These are phyloP conservation scores for Neohortaea acidophila DNA, from an alignment of 495 filamentous ascomycete species.

Conservation along the genomic window DNA sequence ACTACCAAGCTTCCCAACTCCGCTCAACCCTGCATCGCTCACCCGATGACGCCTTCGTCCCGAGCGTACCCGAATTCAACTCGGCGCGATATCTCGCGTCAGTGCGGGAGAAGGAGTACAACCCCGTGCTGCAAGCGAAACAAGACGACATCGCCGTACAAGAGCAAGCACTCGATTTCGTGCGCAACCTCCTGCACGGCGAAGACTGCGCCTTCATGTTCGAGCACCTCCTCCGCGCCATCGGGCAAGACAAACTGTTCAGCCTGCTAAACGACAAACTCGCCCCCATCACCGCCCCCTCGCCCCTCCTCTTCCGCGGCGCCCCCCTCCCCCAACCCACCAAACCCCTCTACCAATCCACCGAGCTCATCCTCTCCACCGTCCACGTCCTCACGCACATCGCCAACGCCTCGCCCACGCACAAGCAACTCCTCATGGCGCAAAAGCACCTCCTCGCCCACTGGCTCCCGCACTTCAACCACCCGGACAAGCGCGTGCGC, in stretches of 20 bases:
- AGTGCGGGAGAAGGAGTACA: constrained; percentile 41
- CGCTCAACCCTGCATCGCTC: constrained; percentile 21
- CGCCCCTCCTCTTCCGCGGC: background rate
- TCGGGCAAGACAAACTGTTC: constrained; percentile 65
- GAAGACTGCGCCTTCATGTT: constrained; percentile 58
- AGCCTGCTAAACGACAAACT: constrained; percentile 62
- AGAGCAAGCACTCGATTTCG: constrained; percentile 73
- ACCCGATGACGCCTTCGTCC: background rate
- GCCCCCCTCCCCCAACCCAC: background rate
- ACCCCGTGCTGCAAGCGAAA: constrained; percentile 42
- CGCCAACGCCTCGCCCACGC: constrained; percentile 58
- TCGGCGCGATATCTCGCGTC: constrained; percentile 30
- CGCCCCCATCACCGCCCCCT: constrained; percentile 1
- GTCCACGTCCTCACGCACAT: constrained; percentile 71
- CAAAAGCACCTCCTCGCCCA: constrained; percentile 41
- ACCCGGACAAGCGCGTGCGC: constrained; percentile 54
- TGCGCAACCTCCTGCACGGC: constrained; percentile 77
- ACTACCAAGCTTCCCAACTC: constrained; percentile 27
- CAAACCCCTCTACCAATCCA: constrained; percentile 8
- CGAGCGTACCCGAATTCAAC: constrained; percentile 1
- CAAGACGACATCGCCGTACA: constrained; percentile 74
- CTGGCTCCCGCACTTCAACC: constrained; percentile 45
- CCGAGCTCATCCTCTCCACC: constrained; percentile 59
- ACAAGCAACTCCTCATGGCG: constrained; percentile 58
- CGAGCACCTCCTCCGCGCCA: constrained; percentile 56